Evolutionary conservation across 176 grass and related monocot species (phyloP).

Genomic region (Eleusine coracana): DNA sequence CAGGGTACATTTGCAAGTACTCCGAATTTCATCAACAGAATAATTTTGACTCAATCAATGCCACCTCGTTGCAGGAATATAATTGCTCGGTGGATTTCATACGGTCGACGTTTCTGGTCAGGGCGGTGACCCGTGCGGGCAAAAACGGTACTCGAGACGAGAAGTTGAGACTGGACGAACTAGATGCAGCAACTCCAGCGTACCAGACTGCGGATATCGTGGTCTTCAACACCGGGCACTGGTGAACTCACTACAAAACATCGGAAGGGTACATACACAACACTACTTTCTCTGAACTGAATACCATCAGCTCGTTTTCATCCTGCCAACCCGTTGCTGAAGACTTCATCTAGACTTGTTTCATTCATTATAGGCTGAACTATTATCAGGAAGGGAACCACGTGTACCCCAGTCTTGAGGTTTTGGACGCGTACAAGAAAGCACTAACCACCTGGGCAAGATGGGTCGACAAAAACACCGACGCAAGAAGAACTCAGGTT

Average conservation of each 20-base stretch:
- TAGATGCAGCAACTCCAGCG: conserved; percentile 61
- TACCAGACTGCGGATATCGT: conserved; percentile 77
- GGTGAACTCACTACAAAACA: conserved; percentile 93
- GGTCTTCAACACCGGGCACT: conserved; percentile 92
- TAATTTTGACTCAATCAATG: not conserved
- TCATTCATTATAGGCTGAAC: conserved; percentile 59
- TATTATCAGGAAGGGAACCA: conserved; percentile 88
- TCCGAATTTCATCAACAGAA: not conserved
- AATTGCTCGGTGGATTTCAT: conserved; percentile 83
- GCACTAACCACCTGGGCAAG: conserved; percentile 77
- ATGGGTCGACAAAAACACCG: conserved; percentile 83
- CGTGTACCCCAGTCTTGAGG: conserved; percentile 67
- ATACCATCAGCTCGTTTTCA: not conserved
- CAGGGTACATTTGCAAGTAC: conserved; percentile 37
- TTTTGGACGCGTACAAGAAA: conserved; percentile 76
- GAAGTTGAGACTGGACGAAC: conserved; percentile 71
- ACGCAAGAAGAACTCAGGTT: conserved; percentile 75
- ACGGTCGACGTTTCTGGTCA: conserved; percentile 83
- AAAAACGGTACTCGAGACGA: conserved; percentile 38
- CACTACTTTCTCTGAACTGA: conserved; percentile 17
- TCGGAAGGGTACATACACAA: conserved; percentile 61
- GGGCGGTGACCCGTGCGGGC: conserved; percentile 43
- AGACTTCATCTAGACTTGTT: not conserved
- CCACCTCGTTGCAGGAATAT: conserved; percentile 65
- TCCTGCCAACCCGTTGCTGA: not conserved